Base-by-base conservation (phyloP, 1,139 yeast genomes). In the Keqinozyma sinolaborantium region DNA sequence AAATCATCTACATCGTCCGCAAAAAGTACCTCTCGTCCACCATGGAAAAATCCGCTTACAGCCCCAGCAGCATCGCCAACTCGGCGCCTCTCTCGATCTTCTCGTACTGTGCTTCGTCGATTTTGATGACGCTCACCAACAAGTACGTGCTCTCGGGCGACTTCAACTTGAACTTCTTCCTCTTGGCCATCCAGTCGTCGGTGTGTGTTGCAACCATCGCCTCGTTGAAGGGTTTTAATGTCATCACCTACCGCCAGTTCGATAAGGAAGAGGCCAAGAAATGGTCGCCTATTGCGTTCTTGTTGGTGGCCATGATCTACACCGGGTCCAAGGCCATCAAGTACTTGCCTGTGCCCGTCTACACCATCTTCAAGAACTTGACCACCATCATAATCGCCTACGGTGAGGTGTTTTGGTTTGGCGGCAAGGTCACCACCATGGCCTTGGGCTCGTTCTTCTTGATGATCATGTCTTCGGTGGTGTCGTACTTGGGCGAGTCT, bases 391-490 rank as follows among this genome's bases (percentile, higher is more conserved):
- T 92, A 57, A 92, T 92, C 60, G 98, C 98, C 29, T 92, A 92
- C 58, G 97, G 97, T 66, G 98, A 92, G 67, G 97, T 90, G 28
- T 52, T 94, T 44, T 92, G 97, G 95, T 92, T 92, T 53, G 96
- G 97, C 40, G 97, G 97, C 44, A 68, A 73, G 40, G 97, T 92
- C 50, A 81, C 96, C 34, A 64, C 92, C 29, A 82, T 90, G 94
- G 90, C 95, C 32, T 70, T 92, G 42, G 80, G 86, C 30, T 84
- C 97, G 2, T 92, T 94, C 60, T 53, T 78, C 34, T 71, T 92
- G 59, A 92, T 92, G 95, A 96, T 94, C 34, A 70, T 90, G 35
- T 88, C 97, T 7, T 86, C 97, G 10, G 77, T 92, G 25, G 83
- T 92, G 48, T 97, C 97, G 34, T 92, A 95, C 44, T 81, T 88